Base-by-base conservation (phyloP, 2,329 filamentous ascomycete genomes). In the Cryphonectria naterciae region DNA sequence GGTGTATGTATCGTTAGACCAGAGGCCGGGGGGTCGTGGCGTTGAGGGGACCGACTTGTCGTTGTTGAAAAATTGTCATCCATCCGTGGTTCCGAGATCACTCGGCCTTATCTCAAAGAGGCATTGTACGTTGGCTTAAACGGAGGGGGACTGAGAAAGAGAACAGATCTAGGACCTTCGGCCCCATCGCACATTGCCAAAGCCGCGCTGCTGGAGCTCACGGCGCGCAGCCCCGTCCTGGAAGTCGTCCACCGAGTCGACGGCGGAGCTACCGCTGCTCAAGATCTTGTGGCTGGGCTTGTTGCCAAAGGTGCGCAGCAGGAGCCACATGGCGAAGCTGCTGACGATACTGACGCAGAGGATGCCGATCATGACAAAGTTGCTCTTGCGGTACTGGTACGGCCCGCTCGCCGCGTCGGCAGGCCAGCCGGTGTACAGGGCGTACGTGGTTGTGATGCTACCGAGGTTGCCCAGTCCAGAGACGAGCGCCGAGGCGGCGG, bases 381-480 rank as follows among this genome's bases (percentile, higher is more conserved):
- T 97, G 82, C 93, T 97, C 79, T 91, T 91, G 73, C 92, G 90
- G 81, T 92, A 97, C 81, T 91, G 91, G 76, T 88, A 85, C 13
- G 88, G 88, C 0, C 93, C 93, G 0, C 86, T 83, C n/a, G 82
- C 83, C 11, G 89, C 88, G 79, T 97, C 94, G 60, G 87, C 91
- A 2, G 91, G 88, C 94, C 94, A 97, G 41, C 94, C 94, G 0
- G 91, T 91, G 80, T 97, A 97, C 64, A 97, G 83, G 17, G 94
- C 94, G 78, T 97, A 97, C 0, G 94, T 97, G 1, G 93, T 97
- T 68, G 93, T 87, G 71, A 97, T 92, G 77, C 91, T 94, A 41
- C 94, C 94, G 25, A 97, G 84, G 77, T 97, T 97, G 0, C 94
- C 94, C 54, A 97, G 85, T 0, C 94, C 94, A 0, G 93, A 96